Percentiles rank a stretch among this genome's conserved stretches.
phyloP scores from a whole-genome alignment of 139 green algal species.

The Gonium pectorale region DNA sequence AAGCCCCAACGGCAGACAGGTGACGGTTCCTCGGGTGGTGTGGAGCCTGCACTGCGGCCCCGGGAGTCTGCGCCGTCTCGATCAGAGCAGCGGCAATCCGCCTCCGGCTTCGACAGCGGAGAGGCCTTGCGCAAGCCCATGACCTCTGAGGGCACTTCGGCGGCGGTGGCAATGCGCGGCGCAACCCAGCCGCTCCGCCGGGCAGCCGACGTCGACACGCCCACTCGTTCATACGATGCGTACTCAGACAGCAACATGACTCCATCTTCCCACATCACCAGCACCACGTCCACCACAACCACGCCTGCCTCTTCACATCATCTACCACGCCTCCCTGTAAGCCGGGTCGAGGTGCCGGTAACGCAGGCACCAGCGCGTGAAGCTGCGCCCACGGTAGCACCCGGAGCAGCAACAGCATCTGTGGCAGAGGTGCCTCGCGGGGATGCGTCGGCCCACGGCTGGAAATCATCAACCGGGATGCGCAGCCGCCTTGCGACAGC shows the following conservation, averaged over 20 bases:
- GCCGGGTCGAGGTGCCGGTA: neutral
- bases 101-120: too few relatives aligned
- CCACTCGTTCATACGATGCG: neutral
- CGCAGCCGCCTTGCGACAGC: too few relatives aligned
- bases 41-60: neutral
- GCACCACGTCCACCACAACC: neutral
- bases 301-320: neutral
- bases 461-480: too few relatives aligned
- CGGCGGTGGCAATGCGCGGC: neutral
- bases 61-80: neutral
- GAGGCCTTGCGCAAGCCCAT: neutral
- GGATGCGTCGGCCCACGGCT: neutral
- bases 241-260: conserved; percentile 3
- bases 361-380: neutral
- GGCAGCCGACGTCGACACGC: neutral
- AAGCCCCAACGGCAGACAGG: neutral
- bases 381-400: neutral
- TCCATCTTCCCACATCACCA: neutral
- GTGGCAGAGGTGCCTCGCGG: neutral
- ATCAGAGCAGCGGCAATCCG: too few relatives aligned
- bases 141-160: neutral
- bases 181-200: neutral
- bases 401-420: neutral
- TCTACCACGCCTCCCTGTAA: too few relatives aligned
- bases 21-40: neutral